Conservation (phyloP, 345 rosid genomes). For the Gynandropsis gynandra region DNA sequence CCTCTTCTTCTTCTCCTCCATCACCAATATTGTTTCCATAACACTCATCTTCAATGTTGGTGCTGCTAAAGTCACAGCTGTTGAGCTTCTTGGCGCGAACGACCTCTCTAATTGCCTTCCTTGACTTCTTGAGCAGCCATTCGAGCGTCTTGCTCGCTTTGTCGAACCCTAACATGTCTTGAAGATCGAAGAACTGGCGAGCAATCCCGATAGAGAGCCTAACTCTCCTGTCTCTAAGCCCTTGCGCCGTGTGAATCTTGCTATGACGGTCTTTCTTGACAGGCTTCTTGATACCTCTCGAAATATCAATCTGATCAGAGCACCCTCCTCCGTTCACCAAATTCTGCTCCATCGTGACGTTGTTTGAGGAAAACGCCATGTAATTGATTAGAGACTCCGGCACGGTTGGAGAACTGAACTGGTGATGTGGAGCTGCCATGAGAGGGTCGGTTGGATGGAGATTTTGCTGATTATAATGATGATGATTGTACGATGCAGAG, state of each 20-base stretch:
- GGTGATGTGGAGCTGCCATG: too few relatives aligned
- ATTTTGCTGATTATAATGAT: neutral
- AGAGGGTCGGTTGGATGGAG: too few relatives aligned
- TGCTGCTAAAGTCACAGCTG: too few relatives aligned
- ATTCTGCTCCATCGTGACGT: slow-evolving; percentile 13
- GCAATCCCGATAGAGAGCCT: slow-evolving; percentile 65
- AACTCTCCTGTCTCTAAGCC: slow-evolving; percentile 68
- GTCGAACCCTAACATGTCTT: slow-evolving; percentile 73
- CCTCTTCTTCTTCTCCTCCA: slow-evolving; percentile 11
- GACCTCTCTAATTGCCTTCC: slow-evolving; percentile 50
- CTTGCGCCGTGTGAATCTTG: slow-evolving; percentile 73
- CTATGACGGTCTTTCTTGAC: slow-evolving; percentile 64
- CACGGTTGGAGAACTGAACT: slow-evolving; percentile 9
- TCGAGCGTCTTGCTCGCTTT: slow-evolving; percentile 74
- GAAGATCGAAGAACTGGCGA: slow-evolving; percentile 65
- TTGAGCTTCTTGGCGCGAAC: too few relatives aligned
- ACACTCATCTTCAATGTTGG: slow-evolving; percentile 22
- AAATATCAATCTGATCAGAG: slow-evolving; percentile 5
- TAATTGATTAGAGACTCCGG: slow-evolving; percentile 19
- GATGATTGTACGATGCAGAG: slow-evolving; percentile 15
- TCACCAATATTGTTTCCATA: slow-evolving; percentile 8
- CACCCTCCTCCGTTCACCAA: too few relatives aligned
- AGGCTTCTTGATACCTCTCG: slow-evolving; percentile 21
- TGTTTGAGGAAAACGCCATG: slow-evolving; percentile 24
- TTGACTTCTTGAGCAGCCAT: slow-evolving; percentile 74